Evolutionary conservation across 345 rosid species (phyloP).

Genomic region (Aethionema arabicum): DNA sequence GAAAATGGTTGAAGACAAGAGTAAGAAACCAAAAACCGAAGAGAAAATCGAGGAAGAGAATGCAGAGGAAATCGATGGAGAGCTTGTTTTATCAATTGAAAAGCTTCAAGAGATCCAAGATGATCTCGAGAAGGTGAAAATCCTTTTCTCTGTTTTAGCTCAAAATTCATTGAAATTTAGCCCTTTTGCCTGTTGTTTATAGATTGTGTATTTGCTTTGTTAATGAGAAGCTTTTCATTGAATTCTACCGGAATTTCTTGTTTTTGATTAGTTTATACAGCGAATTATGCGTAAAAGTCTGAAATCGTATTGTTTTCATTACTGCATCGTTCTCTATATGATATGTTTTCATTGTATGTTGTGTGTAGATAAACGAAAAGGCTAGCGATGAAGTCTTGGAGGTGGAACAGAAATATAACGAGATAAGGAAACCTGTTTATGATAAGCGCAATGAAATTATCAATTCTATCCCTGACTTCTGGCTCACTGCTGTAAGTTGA

Average conservation of each 20-base stretch:
- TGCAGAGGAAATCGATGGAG: conserved; percentile 63
- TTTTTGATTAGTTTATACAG: conserved; percentile 53
- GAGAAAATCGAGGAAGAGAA: conserved; percentile 63
- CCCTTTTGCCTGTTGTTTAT: conserved; percentile 41
- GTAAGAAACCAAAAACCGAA: conserved; percentile 60
- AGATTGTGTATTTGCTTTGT: neutral
- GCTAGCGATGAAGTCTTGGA: conserved; percentile 90
- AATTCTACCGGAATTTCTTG: conserved; percentile 71
- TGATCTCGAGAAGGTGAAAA: conserved; percentile 70
- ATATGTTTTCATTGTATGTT: neutral
- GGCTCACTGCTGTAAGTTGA: conserved; percentile 85
- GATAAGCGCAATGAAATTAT: conserved; percentile 77
- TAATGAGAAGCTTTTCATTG: conserved; percentile 33
- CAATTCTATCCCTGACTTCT: conserved; percentile 82
- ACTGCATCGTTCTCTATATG: neutral
- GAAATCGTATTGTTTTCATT: conserved; percentile 8
- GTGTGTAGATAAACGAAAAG: conserved; percentile 71
- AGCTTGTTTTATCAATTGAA: conserved; percentile 84
- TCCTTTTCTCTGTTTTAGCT: conserved; percentile 13
- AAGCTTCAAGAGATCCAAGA: conserved; percentile 97
- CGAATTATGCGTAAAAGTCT: conserved; percentile 3
- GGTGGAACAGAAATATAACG: conserved; percentile 85
- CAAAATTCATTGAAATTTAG: conserved; percentile 54
- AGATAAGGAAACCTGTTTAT: conserved; percentile 78
- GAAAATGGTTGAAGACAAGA: conserved; percentile 80